phyloP scores from a whole-genome alignment of 2,329 filamentous ascomycete species.

The Gliomastix tumulicola region DNA sequence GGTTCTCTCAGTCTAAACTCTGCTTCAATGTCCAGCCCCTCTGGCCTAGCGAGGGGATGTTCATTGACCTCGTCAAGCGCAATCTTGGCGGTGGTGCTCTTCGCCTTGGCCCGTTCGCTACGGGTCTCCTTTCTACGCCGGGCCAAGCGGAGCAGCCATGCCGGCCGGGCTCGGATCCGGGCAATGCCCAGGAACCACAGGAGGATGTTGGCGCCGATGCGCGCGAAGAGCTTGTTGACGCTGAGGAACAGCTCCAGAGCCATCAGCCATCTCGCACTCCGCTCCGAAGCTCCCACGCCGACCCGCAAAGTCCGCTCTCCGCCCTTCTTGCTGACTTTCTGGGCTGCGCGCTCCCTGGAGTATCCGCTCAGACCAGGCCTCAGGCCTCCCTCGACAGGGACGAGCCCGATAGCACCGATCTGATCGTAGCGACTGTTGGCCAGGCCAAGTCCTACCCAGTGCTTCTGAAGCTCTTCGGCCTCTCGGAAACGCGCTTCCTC shows the following conservation, averaged over 20 bases:
- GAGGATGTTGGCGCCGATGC: conserved; percentile 19
- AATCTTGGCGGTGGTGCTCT: conserved; percentile 1
- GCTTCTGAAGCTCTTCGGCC: conserved; percentile 53
- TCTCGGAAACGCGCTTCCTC: conserved; percentile 81
- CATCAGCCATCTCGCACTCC: conserved; percentile 72
- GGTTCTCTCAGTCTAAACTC: conserved; percentile 58
- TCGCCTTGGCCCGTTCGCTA: conserved; percentile 4
- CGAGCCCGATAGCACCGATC: conserved; percentile 45
- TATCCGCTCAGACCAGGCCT: conserved; percentile 49
- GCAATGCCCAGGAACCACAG: conserved; percentile 53
- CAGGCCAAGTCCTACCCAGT: conserved; percentile 39
- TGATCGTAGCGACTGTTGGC: conserved; percentile 43
- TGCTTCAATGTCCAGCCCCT: conserved; percentile 71
- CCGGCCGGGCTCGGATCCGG: conserved; percentile 23
- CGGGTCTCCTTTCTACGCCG: conserved; percentile 23
- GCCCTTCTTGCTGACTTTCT: conserved; percentile 43
- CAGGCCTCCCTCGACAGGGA: conserved; percentile 39
- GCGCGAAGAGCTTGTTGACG: conserved; percentile 45
- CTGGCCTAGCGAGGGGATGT: conserved; percentile 34
- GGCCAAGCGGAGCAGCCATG: conserved; percentile 52
- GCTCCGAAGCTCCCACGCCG: conserved; percentile 73
- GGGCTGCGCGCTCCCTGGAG: conserved; percentile 61
- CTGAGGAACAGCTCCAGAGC: conserved; percentile 69
- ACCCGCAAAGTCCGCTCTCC: conserved; percentile 41
- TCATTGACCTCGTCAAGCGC: conserved; percentile 35